phyloP scores from a whole-genome alignment of 345 rosid species.

The Trapa bicornis region DNA sequence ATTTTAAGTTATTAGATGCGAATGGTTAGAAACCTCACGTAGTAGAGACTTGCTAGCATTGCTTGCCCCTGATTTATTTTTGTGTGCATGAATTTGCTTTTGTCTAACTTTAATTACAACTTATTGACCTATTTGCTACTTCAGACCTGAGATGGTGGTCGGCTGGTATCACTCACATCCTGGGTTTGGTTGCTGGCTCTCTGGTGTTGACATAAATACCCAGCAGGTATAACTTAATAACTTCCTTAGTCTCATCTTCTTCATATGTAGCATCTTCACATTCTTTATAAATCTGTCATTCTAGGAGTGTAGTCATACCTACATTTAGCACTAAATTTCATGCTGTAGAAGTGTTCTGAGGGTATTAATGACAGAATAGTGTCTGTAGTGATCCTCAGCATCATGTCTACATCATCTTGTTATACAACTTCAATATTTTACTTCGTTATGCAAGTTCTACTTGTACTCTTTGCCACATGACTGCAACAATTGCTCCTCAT shows the following conservation, averaged over 20 bases:
- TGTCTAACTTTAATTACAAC: not conserved
- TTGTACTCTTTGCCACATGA: not conserved
- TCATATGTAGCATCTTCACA: not conserved
- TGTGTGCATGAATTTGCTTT: not conserved
- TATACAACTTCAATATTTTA: not conserved
- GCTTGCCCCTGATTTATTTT: not conserved
- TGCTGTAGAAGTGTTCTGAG: not conserved
- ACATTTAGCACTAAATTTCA: not conserved
- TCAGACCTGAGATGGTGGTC: conserved; percentile 98
- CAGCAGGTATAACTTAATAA: conserved; percentile 48
- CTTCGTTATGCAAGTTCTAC: not conserved
- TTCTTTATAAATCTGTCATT: not conserved
- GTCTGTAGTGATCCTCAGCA: too few relatives aligned
- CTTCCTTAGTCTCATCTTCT: not conserved
- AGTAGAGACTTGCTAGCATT: not conserved
- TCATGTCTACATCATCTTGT: too few relatives aligned
- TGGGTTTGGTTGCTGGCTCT: conserved; percentile 99
- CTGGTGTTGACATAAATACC: conserved; percentile 94
- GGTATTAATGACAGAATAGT: too few relatives aligned
- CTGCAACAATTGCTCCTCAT: not conserved
- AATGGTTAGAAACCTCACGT: not conserved
- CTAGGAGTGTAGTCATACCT: not conserved
- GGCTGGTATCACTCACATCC: conserved; percentile 99
- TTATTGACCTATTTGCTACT: conserved; percentile 6
- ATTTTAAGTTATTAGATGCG: not conserved